These are phyloP conservation scores for Pythium pyrilobum DNA, from an alignment of 352 stramenopile genomes.

Conservation along the genomic window DNA sequence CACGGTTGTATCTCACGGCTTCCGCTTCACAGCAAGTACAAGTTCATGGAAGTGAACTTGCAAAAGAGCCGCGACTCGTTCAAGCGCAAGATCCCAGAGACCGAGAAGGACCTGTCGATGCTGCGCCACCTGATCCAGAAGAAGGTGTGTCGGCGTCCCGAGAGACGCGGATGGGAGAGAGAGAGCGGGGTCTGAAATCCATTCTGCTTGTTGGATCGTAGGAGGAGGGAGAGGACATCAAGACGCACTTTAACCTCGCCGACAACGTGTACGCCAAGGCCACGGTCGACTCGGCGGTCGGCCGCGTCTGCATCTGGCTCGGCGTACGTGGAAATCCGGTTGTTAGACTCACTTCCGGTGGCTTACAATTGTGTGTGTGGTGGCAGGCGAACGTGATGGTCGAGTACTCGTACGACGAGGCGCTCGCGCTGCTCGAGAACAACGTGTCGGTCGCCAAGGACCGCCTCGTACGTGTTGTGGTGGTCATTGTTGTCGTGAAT, in stretches of 20 bases:
- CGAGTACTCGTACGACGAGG: slow-evolving; percentile 97
- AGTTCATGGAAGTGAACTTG: slow-evolving; percentile 87
- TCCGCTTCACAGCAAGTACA: slow-evolving; percentile 67
- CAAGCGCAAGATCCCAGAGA: slow-evolving; percentile 91
- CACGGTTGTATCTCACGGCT: neutral
- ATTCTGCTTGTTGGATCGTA: slow-evolving; percentile 8
- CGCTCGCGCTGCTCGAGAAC: slow-evolving; percentile 81
- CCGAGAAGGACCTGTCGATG: slow-evolving; percentile 81
- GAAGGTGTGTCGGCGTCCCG: slow-evolving; percentile 25
- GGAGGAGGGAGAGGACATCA: slow-evolving; percentile 73
- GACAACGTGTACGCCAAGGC: slow-evolving; percentile 96
- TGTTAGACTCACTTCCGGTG: neutral
- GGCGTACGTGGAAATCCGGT: slow-evolving; percentile 43
- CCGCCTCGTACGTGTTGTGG: slow-evolving; percentile 39
- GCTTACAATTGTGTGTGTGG: neutral
- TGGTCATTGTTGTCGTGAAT: neutral
- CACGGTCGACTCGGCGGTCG: slow-evolving; percentile 82
- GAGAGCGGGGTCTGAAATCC: neutral
- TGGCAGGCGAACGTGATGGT: slow-evolving; percentile 93
- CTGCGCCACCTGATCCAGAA: slow-evolving; percentile 74
- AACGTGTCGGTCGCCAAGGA: slow-evolving; percentile 71
- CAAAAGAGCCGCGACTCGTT: slow-evolving; percentile 84
- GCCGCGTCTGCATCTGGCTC: slow-evolving; percentile 96
- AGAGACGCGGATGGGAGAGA: neutral
- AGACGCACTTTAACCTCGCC: slow-evolving; percentile 92